Evolutionary conservation across 495 filamentous ascomycete genomes (phyloP), one percentile per base, ranked within the genome.

Genomic region (Rhizodiscina lignyota): DNA sequence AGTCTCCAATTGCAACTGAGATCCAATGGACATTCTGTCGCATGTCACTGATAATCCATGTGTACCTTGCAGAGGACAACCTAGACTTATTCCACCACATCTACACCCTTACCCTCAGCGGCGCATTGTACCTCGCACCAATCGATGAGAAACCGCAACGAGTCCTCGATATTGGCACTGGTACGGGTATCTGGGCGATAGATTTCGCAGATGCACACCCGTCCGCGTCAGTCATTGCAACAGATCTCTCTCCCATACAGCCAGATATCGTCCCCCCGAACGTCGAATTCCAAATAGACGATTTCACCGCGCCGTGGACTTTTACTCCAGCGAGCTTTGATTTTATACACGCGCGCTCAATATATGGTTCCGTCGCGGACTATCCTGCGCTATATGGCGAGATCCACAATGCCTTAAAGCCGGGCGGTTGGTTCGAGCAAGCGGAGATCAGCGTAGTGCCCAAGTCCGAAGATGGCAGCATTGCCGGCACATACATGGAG

Each of bases 101-200:
- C 28, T 60, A 66, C 21, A 53, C 56, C 11, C 48, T 68, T 20
- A 48, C 73, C 12, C 52, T 76, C 2, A 62, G 59, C 18, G 73
- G 74, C n/a, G 61, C 61, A 28, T 56, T 77, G 5, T 67, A 62
- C 42, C 54, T 74, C 2, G 65, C 78, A 0, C 78, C 78, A 4
- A 55, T 83, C 12, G 59, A 52, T 16, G 32, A 51, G 6, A 53
- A 64, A n/a, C 60, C 67, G 1, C 63, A 77, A 37, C 68, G 68
- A 36, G 66, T 77, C 16, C 58, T 82, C 6, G 78, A 83, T 43
- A 46, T 82, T 24, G 78, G 78, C 29, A 81, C 76, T 1, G 78
- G 77, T 1, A 67, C 63, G 2, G 63, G 52, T 40, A 48, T 32
- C 23, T 36, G 21, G 16, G 15, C 35, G 26, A 35, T 31, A 37